Evolutionary conservation across 345 rosid species (phyloP), one percentile per base, ranked within the genome.

Genomic region (Linum lewisii): DNA sequence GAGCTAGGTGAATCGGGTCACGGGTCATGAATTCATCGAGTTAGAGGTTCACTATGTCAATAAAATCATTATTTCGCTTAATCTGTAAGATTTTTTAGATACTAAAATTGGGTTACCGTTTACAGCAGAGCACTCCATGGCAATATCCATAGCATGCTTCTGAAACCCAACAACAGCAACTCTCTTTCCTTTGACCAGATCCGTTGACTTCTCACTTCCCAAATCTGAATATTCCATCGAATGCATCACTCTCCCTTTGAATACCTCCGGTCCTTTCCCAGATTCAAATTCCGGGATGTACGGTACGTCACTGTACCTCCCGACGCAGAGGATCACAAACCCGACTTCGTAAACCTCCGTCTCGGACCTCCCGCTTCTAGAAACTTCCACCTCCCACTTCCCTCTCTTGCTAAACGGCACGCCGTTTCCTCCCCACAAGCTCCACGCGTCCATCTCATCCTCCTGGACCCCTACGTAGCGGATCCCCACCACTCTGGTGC

Each of bases 181-280:
- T 59, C 38, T 51, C 60, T 69, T 73, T 53, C 80, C 74, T 60
- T 55, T 55, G n/a, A 75, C 26, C n/a, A 71, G 67, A 0, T 50
- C 45, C 1, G 20, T 22, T 0, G 63, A 75, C 9, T 4, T 44
- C 25, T 57, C 62, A 36, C 15, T 18, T 16, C 66, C 70, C 75
- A 69, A 66, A 37, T 60, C 62, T 0, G 71, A 60, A 25, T 75
- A 77, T 32, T 82, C 84, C 82, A 73, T 67, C 7, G 82, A 65
- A 21, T 82, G 87, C 21, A 77, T 62, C 23, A 77, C 82, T 51
- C 73, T 34, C 3, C 82, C 81, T 0, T 32, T 49, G 57, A 82
- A 82, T 20, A 61, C 79, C 62, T 77, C 81, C 0, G 79, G 84
- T 1, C 81, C 83, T 5, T 65, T 45, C 7, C 55, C 52, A 3